Evolutionary conservation across 1,284 basidiomycete species (phyloP).

Genomic region (Neonothopanus nambi): DNA sequence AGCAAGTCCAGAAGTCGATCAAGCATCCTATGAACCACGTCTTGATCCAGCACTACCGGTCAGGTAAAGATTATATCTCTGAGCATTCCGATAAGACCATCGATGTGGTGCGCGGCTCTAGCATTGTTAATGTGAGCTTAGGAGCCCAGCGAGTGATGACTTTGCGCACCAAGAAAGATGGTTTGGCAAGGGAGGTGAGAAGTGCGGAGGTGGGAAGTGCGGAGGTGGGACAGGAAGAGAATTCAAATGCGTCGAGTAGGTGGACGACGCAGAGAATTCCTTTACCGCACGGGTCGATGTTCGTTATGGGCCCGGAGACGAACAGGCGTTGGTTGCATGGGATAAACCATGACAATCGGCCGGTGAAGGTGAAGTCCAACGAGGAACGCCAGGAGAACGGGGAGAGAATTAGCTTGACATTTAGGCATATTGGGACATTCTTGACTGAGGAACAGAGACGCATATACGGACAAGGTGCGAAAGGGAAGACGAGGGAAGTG

Average conservation of each 20-base stretch:
- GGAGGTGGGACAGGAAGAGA: not conserved
- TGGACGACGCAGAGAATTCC: conserved; percentile 60
- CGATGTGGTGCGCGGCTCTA: conserved; percentile 68
- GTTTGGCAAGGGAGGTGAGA: no score
- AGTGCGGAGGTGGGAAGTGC: not conserved
- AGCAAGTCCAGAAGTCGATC: conserved; percentile 54
- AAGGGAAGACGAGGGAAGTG: conserved; percentile 52
- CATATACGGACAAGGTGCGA: conserved; percentile 73
- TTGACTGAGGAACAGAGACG: conserved; percentile 41
- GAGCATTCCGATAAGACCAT: conserved; percentile 83
- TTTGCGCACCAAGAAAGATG: conserved; percentile 61
- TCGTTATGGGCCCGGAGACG: conserved; percentile 70
- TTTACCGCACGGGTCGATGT: conserved; percentile 76
- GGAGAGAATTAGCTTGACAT: conserved; percentile 76
- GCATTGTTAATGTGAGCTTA: conserved; percentile 74
- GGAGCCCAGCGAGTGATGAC: conserved; percentile 75
- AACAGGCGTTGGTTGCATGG: conserved; percentile 71
- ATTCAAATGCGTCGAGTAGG: conserved; percentile 12
- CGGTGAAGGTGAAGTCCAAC: conserved; percentile 45
- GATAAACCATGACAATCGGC: conserved; percentile 71
- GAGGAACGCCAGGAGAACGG: conserved; percentile 54
- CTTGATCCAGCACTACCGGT: conserved; percentile 74
- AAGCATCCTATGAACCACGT: conserved; percentile 73
- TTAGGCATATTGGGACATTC: conserved; percentile 75
- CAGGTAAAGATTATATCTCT: conserved; percentile 75